Percentiles rank a stretch among this genome's conserved stretches.
phyloP scores from a whole-genome alignment of 768 basidiomycete genomes.

The Cystofilobasidium macerans region DNA sequence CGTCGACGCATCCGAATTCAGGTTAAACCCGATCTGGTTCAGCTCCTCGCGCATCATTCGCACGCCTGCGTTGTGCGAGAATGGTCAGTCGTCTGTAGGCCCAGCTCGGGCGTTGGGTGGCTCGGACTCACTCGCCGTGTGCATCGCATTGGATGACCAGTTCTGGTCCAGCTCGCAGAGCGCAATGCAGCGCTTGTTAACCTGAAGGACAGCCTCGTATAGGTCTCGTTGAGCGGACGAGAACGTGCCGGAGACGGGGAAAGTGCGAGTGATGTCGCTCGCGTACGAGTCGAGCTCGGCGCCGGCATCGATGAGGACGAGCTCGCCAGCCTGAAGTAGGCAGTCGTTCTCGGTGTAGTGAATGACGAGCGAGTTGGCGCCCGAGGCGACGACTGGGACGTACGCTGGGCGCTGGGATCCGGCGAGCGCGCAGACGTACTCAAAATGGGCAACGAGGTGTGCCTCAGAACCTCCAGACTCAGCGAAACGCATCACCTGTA shows the following conservation, averaged over 20 bases:
- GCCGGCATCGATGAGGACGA: conserved; percentile 70
- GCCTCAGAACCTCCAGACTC: conserved; percentile 50
- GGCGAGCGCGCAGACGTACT: conserved; percentile 66
- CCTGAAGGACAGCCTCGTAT: conserved; percentile 64
- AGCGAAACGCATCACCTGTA: conserved; percentile 72
- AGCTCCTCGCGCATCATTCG: conserved; percentile 56
- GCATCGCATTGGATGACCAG: conserved; percentile 62
- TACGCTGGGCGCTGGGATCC: conserved; percentile 88
- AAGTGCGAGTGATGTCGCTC: conserved; percentile 46
- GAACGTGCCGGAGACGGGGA: conserved; percentile 72
- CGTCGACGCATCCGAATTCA: conserved; percentile 54
- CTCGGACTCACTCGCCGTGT: conserved; percentile 46
- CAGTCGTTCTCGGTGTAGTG: conserved; percentile 92
- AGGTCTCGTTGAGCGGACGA: conserved; percentile 68
- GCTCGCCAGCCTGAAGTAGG: conserved; percentile 54
- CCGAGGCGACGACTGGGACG: conserved; percentile 92
- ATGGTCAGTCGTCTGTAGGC: not conserved
- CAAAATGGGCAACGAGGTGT: conserved; percentile 68
- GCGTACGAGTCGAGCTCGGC: conserved; percentile 18
- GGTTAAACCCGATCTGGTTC: conserved; percentile 60
- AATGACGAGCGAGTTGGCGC: conserved; percentile 78
- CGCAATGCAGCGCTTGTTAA: conserved; percentile 47
- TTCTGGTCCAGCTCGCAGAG: conserved; percentile 42
- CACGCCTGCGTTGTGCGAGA: conserved; percentile 5
- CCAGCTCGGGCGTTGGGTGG: not conserved